Percentiles rank a stretch among this genome's conserved stretches.
Conservation (phyloP, 116 monocot genomes). For the Posidonia oceanica region DNA sequence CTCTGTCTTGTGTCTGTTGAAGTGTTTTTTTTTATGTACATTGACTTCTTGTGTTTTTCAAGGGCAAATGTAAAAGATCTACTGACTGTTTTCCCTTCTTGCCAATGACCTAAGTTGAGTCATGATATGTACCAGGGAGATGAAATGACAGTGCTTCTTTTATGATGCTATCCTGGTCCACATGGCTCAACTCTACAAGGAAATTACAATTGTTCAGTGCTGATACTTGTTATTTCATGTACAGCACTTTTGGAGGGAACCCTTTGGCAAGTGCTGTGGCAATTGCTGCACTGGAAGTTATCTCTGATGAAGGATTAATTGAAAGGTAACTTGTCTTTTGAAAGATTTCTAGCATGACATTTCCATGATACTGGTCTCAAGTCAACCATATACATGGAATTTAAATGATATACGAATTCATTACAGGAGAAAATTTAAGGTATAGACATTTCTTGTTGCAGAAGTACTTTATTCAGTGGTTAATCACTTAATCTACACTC, state of each 20-base stretch:
- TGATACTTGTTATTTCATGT: not conserved
- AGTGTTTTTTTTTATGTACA: too few species aligned
- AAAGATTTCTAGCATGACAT: not conserved
- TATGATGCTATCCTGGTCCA: too few species aligned
- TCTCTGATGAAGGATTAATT: constrained; percentile 70
- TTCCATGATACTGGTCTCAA: not conserved
- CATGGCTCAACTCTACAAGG: too few species aligned
- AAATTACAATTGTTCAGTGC: not conserved
- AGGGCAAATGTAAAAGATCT: too few species aligned
- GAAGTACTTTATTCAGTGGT: not conserved
- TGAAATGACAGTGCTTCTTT: too few species aligned
- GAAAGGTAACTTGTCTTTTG: constrained; percentile 43
- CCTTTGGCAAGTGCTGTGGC: constrained; percentile 89
- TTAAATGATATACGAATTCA: not conserved
- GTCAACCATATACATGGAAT: not conserved
- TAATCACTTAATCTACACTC: not conserved
- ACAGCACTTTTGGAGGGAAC: constrained; percentile 97
- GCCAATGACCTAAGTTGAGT: too few species aligned
- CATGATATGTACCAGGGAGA: too few species aligned
- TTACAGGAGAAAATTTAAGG: not conserved
- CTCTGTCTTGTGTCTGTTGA: too few species aligned
- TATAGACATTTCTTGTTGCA: not conserved
- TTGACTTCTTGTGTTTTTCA: too few species aligned
- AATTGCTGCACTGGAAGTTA: constrained; percentile 67
- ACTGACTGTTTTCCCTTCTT: too few species aligned